A percentile compares a stretch with the other conserved stretches of the same genome.
phyloP scores from a whole-genome alignment of 805 yeast species.

The Hanseniaspora lindneri region DNA sequence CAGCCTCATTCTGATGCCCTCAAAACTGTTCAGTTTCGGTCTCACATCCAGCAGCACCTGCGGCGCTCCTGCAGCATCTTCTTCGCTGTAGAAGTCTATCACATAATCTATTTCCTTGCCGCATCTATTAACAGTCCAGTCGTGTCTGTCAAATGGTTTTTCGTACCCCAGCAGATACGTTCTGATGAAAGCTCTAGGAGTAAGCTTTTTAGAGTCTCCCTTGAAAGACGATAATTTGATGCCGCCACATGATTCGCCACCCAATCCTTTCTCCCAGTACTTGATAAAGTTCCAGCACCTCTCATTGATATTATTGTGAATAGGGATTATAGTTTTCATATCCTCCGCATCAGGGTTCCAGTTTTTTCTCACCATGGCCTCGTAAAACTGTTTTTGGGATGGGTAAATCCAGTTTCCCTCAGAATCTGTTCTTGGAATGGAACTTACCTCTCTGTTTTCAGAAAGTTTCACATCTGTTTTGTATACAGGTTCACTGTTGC shows the following conservation, averaged over 20 bases:
- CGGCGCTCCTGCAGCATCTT: constrained; percentile 34
- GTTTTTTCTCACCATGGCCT: constrained; percentile 83
- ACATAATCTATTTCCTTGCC: constrained; percentile 79
- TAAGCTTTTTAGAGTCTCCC: constrained; percentile 74
- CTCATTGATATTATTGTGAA: constrained; percentile 89
- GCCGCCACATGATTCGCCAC: constrained; percentile 66
- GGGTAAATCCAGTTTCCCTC: constrained; percentile 84
- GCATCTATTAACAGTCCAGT: constrained; percentile 80
- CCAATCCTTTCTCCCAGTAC: constrained; percentile 61
- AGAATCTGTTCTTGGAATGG: constrained; percentile 70
- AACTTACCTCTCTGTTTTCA: constrained; percentile 60
- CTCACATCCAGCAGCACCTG: constrained; percentile 75
- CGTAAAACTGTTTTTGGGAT: constrained; percentile 84
- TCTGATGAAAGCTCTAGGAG: constrained; percentile 76
- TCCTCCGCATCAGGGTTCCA: constrained; percentile 74
- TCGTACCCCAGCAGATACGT: constrained; percentile 50
- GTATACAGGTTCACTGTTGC: constrained; percentile 26
- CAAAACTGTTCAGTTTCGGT: constrained; percentile 73
- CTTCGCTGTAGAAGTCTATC: constrained; percentile 66
- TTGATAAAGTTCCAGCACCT: constrained; percentile 77
- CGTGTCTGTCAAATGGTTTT: constrained; percentile 90
- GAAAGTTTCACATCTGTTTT: constrained; percentile 39
- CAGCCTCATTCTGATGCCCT: constrained; percentile 65
- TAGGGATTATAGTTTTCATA: constrained; percentile 85
- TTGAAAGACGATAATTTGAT: constrained; percentile 72